These are phyloP conservation scores for Blastocrithidia nonstop DNA, from an alignment of 208 protist species.

Conservation along the genomic window DNA sequence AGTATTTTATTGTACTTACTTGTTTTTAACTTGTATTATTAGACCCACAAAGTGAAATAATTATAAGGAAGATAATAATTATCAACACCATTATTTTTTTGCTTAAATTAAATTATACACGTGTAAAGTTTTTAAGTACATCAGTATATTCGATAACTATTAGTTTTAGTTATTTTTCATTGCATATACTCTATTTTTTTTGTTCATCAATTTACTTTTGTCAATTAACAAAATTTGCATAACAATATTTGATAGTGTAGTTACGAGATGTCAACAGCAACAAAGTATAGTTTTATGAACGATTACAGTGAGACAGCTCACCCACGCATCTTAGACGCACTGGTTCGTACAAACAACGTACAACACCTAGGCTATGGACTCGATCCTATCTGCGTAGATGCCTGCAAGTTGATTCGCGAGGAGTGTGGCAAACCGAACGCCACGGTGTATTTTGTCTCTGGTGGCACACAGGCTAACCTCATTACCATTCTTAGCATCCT, in stretches of 20 bases:
- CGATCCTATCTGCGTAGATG: slow-evolving; percentile 13
- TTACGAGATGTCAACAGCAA: background rate
- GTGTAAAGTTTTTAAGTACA: too few species aligned
- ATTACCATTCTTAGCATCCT: slow-evolving; percentile 11
- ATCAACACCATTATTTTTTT: too few species aligned
- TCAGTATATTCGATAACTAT: too few species aligned
- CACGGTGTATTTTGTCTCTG: slow-evolving; percentile 19
- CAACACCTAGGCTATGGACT: slow-evolving; percentile 27
- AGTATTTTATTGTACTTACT: too few species aligned
- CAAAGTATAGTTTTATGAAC: slow-evolving; percentile 18
- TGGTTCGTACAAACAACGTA: slow-evolving; percentile 6
- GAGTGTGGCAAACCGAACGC: slow-evolving; percentile 10
- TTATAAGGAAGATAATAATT: too few species aligned
- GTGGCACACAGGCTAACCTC: slow-evolving; percentile 29
- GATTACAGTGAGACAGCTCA: slow-evolving; percentile 28
- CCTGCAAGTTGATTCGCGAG: slow-evolving; percentile 11
- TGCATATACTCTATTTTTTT: too few species aligned
- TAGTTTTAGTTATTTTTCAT: too few species aligned
- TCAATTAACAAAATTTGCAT: too few species aligned
- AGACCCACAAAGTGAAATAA: too few species aligned
- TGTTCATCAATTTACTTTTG: too few species aligned
- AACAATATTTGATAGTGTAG: background rate
- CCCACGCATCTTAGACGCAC: slow-evolving; percentile 12
- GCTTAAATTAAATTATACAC: too few species aligned
- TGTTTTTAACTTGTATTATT: too few species aligned